Conservation (phyloP, 2,329 filamentous ascomycete species). For the Sporothrix curviconia region DNA sequence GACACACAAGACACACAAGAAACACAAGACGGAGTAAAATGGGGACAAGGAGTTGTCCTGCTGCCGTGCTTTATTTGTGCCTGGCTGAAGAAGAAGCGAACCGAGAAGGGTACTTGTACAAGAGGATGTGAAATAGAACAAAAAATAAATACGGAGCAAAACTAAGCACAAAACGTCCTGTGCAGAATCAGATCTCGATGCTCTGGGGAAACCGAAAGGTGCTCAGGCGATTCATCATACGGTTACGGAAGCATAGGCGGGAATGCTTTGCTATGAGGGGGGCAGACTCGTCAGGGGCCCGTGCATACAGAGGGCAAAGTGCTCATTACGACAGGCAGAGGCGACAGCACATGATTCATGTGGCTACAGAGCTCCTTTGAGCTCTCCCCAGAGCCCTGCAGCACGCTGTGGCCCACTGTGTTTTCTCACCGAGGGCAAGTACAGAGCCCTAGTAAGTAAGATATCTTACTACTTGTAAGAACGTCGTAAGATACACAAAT, state of each 20-base stretch:
- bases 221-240: constrained; percentile 8
- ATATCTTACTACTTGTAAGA: too few species aligned
- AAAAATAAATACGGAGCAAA: not conserved
- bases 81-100: not conserved
- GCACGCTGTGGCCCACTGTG: not conserved
- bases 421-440: too few species aligned
- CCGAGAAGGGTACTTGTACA: not conserved
- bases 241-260: not conserved
- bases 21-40: not conserved
- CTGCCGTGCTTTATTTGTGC: too few species aligned
- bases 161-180: too few species aligned
- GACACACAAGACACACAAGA: too few species aligned
- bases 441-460: too few species aligned
- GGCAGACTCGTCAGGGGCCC: too few species aligned
- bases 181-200: constrained; percentile 3
- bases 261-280: too few species aligned
- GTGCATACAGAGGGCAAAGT: not conserved
- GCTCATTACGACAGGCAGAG: not conserved
- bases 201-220: not conserved
- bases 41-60: not conserved
- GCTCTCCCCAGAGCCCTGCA: too few species aligned
- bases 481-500: too few species aligned
- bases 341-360: not conserved
- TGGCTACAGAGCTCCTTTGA: too few species aligned
- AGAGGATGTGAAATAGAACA: not conserved